Evolutionary conservation across 371 early-diverging fungal genomes (phyloP), one percentile per base, ranked within the genome.

Genomic region (Mucor velutinosus): DNA sequence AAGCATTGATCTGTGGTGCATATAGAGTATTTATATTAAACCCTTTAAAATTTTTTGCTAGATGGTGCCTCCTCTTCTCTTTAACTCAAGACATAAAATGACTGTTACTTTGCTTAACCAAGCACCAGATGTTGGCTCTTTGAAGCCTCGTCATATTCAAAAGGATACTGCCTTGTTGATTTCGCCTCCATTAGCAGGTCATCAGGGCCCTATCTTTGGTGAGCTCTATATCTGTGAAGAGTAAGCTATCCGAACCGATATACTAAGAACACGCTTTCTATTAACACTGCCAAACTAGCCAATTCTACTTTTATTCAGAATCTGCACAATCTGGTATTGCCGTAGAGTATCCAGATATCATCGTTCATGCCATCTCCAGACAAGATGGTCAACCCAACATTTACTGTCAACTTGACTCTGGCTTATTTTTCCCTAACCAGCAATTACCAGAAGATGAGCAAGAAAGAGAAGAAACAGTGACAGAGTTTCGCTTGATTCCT

Each of bases 331-430:
- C 78, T 11, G 90, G 90, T 11, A 84, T 92, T 55, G 74, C 90
- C 12, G 83, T 94, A 60, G 87, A 89, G 60, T 94, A 93, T 59
- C 89, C 86, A 0, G 84, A 87, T 62, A 90, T 94, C 62, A 87
- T 91, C 37, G 91, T 94, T 62, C 93, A 94, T 62, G 95, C 95
- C 19, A 88, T 91, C 57, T 91, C 93, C 7, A 86, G 90, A 51
- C 85, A 83, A n/a, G 80, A 79, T 17, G 87, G 84, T 21, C 81
- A 73, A 29, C 85, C 90, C 1, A 82, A 82, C 65, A 87, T 94
- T 64, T 94, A 93, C 69, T 92, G 91, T 67, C 94, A 94, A 74
- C 78, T 93, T 8, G 91, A 89, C 55, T 70, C 78, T 4, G 75
- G 73, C 11, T 59, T 77, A 14, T 71, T 73, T 45, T 80, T 76